Evolutionary conservation across 1,284 basidiomycete genomes (phyloP).

Genomic region (Crepidotus sp.): DNA sequence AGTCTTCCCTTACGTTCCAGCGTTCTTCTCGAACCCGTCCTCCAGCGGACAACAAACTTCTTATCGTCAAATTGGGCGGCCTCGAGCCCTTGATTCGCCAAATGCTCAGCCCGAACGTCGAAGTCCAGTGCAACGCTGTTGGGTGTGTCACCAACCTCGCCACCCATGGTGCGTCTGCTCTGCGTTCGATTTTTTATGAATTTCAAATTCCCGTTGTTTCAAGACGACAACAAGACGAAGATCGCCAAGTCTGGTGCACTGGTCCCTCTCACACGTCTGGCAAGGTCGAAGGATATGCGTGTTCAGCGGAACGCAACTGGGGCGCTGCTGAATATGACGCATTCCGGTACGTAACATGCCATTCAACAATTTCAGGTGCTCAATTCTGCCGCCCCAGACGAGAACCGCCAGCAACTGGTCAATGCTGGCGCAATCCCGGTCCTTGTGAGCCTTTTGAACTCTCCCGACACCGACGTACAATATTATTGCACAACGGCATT

Average conservation of each 20-base stretch:
- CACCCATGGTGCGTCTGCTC: constrained; percentile 80
- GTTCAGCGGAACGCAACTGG: constrained; percentile 99
- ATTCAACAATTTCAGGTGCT: constrained; percentile 1
- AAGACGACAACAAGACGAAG: constrained; percentile 99
- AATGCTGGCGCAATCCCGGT: constrained; percentile 98
- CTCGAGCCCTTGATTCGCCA: constrained; percentile 97
- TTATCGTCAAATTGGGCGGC: constrained; percentile 97
- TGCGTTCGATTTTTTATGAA: constrained; percentile 16
- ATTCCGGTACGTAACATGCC: constrained; percentile 62
- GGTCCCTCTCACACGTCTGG: constrained; percentile 92
- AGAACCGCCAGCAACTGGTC: constrained; percentile 97
- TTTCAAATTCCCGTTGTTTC: constrained; percentile 14
- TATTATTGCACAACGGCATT: constrained; percentile 99
- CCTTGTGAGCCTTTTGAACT: constrained; percentile 89
- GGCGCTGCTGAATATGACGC: constrained; percentile 98
- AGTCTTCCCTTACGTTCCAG: constrained; percentile 16
- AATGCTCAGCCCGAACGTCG: constrained; percentile 98
- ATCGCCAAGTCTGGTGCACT: constrained; percentile 98
- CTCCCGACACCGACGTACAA: constrained; percentile 98
- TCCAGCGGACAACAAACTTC: constrained; percentile 94
- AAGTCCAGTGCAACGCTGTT: constrained; percentile 99
- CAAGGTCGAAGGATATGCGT: constrained; percentile 98
- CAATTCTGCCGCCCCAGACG: constrained; percentile 51
- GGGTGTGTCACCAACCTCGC: constrained; percentile 99
- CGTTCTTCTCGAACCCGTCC: constrained; percentile 15